Percentiles rank a stretch among this genome's conserved stretches.
These are phyloP conservation scores for Isoetes taiwanensis DNA, from an alignment of 75 land plant species.

Conservation along the genomic window DNA sequence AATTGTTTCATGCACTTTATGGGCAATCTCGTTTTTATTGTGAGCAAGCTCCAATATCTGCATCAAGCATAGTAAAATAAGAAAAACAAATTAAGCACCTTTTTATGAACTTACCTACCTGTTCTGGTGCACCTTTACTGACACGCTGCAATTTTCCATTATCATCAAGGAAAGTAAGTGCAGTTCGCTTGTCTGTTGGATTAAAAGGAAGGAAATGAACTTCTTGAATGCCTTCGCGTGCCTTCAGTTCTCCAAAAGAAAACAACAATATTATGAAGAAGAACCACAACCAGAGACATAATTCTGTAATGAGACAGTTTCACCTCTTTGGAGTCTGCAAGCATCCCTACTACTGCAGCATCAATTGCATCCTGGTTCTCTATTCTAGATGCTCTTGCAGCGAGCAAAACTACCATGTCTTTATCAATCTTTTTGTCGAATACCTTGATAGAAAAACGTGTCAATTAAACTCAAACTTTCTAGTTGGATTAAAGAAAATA, in stretches of 20 bases:
- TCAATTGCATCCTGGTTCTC: constrained; percentile 72
- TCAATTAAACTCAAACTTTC: too few relatives aligned
- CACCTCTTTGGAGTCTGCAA: constrained; percentile 55
- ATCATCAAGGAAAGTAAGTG: constrained; percentile 65
- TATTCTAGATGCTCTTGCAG: constrained; percentile 40
- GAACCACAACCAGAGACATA: not conserved
- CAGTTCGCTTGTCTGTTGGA: constrained; percentile 95
- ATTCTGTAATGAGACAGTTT: not conserved
- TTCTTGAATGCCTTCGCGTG: constrained; percentile 80
- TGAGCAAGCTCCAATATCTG: constrained; percentile 80
- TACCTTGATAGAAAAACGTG: constrained; percentile 15
- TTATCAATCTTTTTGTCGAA: constrained; percentile 32
- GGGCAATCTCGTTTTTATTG: constrained; percentile 70
- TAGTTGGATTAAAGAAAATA: too few relatives aligned
- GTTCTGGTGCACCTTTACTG: constrained; percentile 99
- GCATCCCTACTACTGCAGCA: constrained; percentile 46
- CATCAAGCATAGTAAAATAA: not conserved
- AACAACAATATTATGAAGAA: not conserved
- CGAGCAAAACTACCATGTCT: constrained; percentile 30
- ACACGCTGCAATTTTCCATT: constrained; percentile 75
- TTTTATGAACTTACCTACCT: constrained; percentile 29
- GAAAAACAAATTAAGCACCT: not conserved
- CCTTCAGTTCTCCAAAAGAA: constrained; percentile 30
- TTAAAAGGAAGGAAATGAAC: constrained; percentile 94
- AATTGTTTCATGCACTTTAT: constrained; percentile 76